phyloP scores from a whole-genome alignment of 495 filamentous ascomycete genomes.

The Neurospora sublineolata region DNA sequence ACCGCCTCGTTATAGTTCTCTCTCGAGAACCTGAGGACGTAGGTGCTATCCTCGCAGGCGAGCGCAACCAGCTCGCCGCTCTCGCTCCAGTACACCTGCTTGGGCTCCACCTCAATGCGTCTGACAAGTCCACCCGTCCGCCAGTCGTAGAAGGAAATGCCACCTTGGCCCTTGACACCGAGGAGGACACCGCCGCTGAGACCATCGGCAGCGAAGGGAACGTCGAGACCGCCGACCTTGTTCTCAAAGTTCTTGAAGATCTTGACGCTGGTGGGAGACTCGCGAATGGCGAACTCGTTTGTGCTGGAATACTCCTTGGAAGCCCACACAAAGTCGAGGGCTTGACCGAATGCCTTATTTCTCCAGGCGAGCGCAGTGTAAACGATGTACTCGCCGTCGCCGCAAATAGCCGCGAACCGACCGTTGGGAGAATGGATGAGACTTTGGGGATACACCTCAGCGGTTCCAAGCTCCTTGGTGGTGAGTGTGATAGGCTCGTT shows the following conservation, averaged over 20 bases:
- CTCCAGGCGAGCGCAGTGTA: slow-evolving; percentile 96
- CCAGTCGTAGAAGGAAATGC: slow-evolving; percentile 96
- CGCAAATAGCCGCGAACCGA: slow-evolving; percentile 91
- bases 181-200: slow-evolving; percentile 83
- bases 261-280: slow-evolving; percentile 86
- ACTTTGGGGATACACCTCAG: slow-evolving; percentile 93
- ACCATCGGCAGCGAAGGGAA: slow-evolving; percentile 92
- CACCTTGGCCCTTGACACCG: slow-evolving; percentile 87
- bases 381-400: slow-evolving; percentile 96
- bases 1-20: slow-evolving; percentile 77
- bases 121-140: slow-evolving; percentile 77
- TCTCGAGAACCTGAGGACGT: slow-evolving; percentile 80
- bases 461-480: slow-evolving; percentile 87
- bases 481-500: slow-evolving; percentile 73
- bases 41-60: slow-evolving; percentile 91
- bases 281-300: slow-evolving; percentile 95
- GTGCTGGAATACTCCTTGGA: slow-evolving; percentile 76
- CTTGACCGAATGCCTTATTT: slow-evolving; percentile 93
- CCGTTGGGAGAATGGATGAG: slow-evolving; percentile 94
- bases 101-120: slow-evolving; percentile 91
- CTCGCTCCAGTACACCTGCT: slow-evolving; percentile 93
- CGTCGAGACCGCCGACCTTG: slow-evolving; percentile 75
- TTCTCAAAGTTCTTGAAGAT: slow-evolving; percentile 97
- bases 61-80: slow-evolving; percentile 85
- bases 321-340: slow-evolving; percentile 94